phyloP scores from a whole-genome alignment of 176 grass and related monocot genomes.

The Triticum timopheevii region DNA sequence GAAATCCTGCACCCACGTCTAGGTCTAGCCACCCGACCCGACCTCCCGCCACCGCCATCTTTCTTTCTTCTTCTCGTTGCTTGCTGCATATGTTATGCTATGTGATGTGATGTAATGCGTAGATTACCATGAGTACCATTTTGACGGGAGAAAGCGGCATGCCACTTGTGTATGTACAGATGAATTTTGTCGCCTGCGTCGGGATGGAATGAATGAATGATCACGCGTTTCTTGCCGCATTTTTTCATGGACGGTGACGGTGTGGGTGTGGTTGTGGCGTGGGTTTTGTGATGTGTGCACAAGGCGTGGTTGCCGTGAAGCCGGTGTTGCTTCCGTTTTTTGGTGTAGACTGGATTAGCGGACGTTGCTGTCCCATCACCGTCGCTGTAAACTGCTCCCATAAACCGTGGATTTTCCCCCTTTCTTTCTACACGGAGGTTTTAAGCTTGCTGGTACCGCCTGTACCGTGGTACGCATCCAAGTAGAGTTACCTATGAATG shows the following conservation, averaged over 20 bases:
- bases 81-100: background rate
- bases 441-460: too few relatives aligned
- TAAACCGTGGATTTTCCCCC: too few relatives aligned
- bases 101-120: background rate
- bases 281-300: background rate
- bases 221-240: slow-evolving; percentile 17
- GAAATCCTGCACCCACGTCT: slow-evolving; percentile 45
- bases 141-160: background rate
- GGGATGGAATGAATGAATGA: slow-evolving; percentile 23
- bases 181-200: background rate
- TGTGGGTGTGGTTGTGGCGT: background rate
- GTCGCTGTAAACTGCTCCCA: background rate
- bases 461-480: too few relatives aligned
- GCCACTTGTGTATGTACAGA: slow-evolving; percentile 38
- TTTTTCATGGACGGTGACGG: background rate
- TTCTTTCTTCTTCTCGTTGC: background rate
- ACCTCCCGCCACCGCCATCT: background rate
- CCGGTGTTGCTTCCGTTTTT: background rate
- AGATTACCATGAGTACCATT: background rate
- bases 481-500: too few relatives aligned
- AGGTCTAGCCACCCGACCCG: background rate
- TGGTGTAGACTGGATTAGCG: background rate
- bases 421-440: too few relatives aligned
- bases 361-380: background rate
- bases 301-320: background rate